Base-by-base conservation (phyloP, 495 filamentous ascomycete species). In the Neurospora tetrasperma region DNA sequence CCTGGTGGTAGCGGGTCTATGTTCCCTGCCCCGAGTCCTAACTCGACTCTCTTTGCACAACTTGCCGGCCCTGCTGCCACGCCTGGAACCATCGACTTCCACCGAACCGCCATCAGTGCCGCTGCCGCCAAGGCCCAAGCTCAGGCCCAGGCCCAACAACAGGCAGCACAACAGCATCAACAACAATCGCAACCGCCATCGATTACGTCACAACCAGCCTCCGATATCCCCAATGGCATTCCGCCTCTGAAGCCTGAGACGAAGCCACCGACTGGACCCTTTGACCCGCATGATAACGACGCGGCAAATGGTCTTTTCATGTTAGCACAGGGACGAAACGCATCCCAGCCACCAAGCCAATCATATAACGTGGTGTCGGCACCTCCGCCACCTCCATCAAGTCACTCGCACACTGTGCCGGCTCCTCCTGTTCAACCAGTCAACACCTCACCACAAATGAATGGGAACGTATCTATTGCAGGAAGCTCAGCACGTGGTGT, bases 1-100 rank as follows among this genome's bases (percentile, higher is more conserved):
- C 96, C 96, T 20, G 96, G 96, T 70, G 96, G 96, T 54, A 94
- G 95, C 78, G 96, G 96, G 73, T 97, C 95, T 78, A 98, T 99
- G 92, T 99, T 99, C 85, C 93, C 94, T 41, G 92, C 90, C 41
- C 92, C 94, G 5, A 94, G 93, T 78, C 96, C 96, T 20, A 95
- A 91, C 79, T 92, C 93, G 0, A 89, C 92, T 39, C 78, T 97
- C 39, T 91, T 94, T 79, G 90, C 91, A 70, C 88, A 90, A 77
- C 85, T 97, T 43, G 90, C 92, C 74, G 92, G 89, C 80, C 91
- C 90, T 69, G 73, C 72, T 27, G 90, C 94, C 14, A 99, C 96
- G 27, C 96, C 96, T 16, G 90, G 90, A 42, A 97, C 94, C 0
- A 84, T 97, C 70, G 96, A 99, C 76, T 99, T 99, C 77, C 96